Conservation (phyloP, 2,329 filamentous ascomycete species). For the Coleophoma crateriformis region DNA sequence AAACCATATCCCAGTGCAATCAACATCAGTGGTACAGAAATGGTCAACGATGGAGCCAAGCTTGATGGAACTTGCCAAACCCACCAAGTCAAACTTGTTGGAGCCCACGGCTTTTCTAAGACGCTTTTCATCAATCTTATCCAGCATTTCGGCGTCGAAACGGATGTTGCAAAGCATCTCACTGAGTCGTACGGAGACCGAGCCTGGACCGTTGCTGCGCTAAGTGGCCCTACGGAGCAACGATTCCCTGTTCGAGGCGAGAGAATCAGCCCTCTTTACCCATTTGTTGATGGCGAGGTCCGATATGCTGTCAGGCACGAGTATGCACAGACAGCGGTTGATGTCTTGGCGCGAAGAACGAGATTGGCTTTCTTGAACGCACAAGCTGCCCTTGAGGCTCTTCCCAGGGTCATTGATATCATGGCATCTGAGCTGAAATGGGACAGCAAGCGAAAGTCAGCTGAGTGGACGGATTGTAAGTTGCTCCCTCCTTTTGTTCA, state of each 20-base stretch:
- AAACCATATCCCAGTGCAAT: constrained; percentile 53
- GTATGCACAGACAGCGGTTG: constrained; percentile 85
- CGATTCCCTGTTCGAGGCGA: constrained; percentile 80
- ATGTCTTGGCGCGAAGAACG: constrained; percentile 80
- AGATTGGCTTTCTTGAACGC: constrained; percentile 87
- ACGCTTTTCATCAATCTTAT: constrained; percentile 93
- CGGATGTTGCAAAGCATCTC: constrained; percentile 85
- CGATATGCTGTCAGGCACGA: constrained; percentile 84
- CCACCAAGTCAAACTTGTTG: constrained; percentile 73
- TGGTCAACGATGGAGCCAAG: constrained; percentile 64
- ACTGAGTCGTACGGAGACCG: constrained; percentile 85
- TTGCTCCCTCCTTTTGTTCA: constrained; percentile 12
- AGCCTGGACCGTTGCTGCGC: constrained; percentile 81
- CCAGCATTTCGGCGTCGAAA: constrained; percentile 88
- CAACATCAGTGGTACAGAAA: constrained; percentile 63
- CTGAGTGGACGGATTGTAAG: constrained; percentile 74
- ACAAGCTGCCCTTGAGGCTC: constrained; percentile 79
- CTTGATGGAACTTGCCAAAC: constrained; percentile 76
- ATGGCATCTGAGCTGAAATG: constrained; percentile 83
- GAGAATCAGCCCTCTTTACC: constrained; percentile 75
- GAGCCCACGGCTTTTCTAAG: constrained; percentile 83
- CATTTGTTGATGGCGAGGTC: constrained; percentile 88
- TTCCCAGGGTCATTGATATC: constrained; percentile 81
- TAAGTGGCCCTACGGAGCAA: constrained; percentile 70
- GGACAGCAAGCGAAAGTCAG: constrained; percentile 65